These are phyloP conservation scores for Neostapfia colusana DNA, from an alignment of 176 grass and related monocot species.

Conservation along the genomic window DNA sequence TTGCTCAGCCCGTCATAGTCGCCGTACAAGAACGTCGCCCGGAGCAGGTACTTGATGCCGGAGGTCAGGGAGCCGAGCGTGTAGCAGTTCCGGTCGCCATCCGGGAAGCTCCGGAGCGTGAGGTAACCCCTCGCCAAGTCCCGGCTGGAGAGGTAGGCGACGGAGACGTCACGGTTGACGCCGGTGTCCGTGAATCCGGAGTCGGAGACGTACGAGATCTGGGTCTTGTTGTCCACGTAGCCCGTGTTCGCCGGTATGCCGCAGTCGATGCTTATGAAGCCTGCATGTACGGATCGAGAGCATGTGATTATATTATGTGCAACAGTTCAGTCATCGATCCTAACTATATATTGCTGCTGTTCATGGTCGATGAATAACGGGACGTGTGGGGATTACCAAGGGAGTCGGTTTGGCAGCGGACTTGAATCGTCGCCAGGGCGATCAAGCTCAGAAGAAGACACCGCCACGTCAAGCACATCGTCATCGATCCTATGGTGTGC, in stretches of 20 bases:
- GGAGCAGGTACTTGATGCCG: background rate
- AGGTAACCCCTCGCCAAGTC: background rate
- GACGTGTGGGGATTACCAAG: background rate
- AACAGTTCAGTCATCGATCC: too few relatives aligned
- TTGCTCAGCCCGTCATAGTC: background rate
- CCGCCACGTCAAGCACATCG: too few relatives aligned
- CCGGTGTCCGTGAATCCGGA: constrained; percentile 34
- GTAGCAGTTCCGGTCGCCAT: background rate
- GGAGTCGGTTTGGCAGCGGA: background rate
- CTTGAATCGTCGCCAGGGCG: background rate
- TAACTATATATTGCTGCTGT: too few relatives aligned
- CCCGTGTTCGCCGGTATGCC: constrained; percentile 7
- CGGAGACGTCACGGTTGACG: constrained; percentile 24
- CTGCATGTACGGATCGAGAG: too few relatives aligned
- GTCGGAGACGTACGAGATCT: constrained; percentile 35
- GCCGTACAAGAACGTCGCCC: background rate
- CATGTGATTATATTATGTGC: too few relatives aligned
- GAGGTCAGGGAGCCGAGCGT: background rate
- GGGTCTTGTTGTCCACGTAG: background rate
- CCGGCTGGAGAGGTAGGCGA: background rate
- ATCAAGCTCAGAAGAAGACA: background rate
- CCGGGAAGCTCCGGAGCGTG: constrained; percentile 7
- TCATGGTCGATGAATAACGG: too few relatives aligned
- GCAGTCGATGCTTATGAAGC: constrained; percentile 31
- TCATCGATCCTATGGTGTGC: too few relatives aligned